Evolutionary conservation across 2,329 filamentous ascomycete species (phyloP), one percentile per base, ranked within the genome.

Genomic region (Venturiaceae sp.): DNA sequence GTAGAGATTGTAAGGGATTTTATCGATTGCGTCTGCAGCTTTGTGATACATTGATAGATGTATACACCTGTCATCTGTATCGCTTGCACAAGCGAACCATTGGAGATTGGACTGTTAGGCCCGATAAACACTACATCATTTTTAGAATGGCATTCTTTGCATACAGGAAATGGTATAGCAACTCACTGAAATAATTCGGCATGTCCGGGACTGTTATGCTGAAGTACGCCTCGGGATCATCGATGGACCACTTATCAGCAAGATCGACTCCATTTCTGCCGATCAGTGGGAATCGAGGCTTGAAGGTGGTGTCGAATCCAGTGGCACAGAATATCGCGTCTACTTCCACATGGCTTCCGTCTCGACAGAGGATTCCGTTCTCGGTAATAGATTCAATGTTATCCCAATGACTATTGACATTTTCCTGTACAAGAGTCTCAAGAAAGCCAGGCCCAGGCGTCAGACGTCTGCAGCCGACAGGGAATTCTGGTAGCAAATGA

Each of bases 111-210:
- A n/a, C n/a, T n/a, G n/a, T n/a, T n/a, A n/a, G n/a, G n/a, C n/a
- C n/a, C n/a, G n/a, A n/a, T n/a, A n/a, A n/a, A n/a, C n/a, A n/a
- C n/a, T n/a, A n/a, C n/a, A n/a, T n/a, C n/a, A n/a, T n/a, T n/a
- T n/a, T n/a, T n/a, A n/a, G n/a, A n/a, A n/a, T n/a, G n/a, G n/a
- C n/a, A n/a, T n/a, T n/a, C n/a, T n/a, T n/a, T n/a, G n/a, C n/a
- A n/a, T n/a, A n/a, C n/a, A n/a, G n/a, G n/a, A n/a, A n/a, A n/a
- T n/a, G n/a, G n/a, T n/a, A n/a, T n/a, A n/a, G n/a, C n/a, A n/a
- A n/a, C n/a, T n/a, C n/a, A n/a, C n/a, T 21, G 28, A 87, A 74
- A 0, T 88, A 71, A 62, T 89, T 90, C 0, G 86, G 85, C 61
- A 88, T 88, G 0, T 79, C 81, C 0, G 85, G 84, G 0, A 83